Base-by-base conservation (phyloP, 1,284 basidiomycete species). In the Ustilago hordei region DNA sequence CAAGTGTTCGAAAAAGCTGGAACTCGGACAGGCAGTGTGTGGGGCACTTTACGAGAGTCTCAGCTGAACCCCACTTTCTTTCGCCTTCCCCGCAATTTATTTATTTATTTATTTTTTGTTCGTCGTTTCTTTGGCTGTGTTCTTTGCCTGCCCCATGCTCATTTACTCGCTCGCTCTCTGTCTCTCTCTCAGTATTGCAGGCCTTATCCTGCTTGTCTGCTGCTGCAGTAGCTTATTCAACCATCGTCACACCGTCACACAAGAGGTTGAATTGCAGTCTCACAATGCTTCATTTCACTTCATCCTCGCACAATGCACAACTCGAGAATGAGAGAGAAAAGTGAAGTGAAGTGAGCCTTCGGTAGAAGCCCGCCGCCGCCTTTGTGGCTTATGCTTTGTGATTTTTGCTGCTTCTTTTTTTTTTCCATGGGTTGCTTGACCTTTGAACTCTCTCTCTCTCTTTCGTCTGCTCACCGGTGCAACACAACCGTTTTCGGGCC, bases 1-100 rank as follows among this genome's bases (percentile, higher is more conserved):
- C 2, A n/a, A 19, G 43, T 7, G 48, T 23, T 8, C 7, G 28
- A 50, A 50, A 28, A 50, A 31, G 48, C 7, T 50, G 48, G 48
- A 50, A 32, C 48, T 50, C 48, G 48, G 48, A 50, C 28, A 50
- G 48, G 28, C 28, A 50, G 0, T 31, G n/a, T 31, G 28, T 50
- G 48, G 2, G 9, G 38, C 9, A 13, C 28, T 13, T 8, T 19
- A 19, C 7, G 28, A 31, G 28, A 28, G 13, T 32, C 31, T 31
- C 48, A 28, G 48, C 31, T 50, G 48, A 50, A 38, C 54, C 47
- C 53, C 39, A 53, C 55, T 45, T 19, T 48, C 35, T 15, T 32
- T 47, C 55, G 43, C 7, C 63, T 64, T 58, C 63, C 63, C 63
- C 63, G 63, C 63, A 64, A 43, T 64, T 64, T 53, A 1, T 19